Conservation (phyloP, 495 filamentous ascomycete genomes). For the Pseudoneurospora amorphoporcata region DNA sequence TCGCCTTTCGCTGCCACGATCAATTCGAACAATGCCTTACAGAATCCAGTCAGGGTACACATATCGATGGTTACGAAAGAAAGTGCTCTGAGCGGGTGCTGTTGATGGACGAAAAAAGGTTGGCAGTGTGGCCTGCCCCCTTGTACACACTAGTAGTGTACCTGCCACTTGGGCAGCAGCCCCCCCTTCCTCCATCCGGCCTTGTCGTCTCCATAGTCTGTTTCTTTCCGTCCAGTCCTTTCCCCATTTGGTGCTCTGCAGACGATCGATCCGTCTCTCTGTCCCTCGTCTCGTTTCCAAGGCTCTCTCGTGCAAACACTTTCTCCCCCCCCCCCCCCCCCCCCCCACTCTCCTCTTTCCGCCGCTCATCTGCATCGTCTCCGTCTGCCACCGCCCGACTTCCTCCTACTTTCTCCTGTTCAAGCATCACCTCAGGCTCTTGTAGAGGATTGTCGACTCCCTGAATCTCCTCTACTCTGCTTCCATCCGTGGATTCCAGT, state of each 20-base stretch:
- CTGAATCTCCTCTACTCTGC: background rate
- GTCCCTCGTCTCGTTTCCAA: background rate
- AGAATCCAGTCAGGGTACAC: background rate
- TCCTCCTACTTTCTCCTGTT: background rate
- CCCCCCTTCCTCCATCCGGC: background rate
- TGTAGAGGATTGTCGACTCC: background rate
- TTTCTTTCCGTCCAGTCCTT: slow-evolving; percentile 7
- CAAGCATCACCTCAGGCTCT: background rate
- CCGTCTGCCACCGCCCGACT: background rate
- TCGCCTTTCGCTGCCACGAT: background rate
- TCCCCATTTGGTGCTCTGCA: background rate
- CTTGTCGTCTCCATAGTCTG: slow-evolving; percentile 1
- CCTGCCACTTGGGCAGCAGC: slow-evolving; percentile 5
- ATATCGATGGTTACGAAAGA: background rate
- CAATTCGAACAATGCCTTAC: background rate
- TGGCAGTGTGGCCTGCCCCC: background rate
- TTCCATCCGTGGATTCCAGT: background rate
- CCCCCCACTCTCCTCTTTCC: background rate
- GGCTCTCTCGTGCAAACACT: slow-evolving; percentile 3
- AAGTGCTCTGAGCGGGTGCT: background rate
- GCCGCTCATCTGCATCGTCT: background rate
- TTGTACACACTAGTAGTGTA: slow-evolving; percentile 3
- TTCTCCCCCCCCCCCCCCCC: background rate
- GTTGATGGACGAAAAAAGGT: background rate
- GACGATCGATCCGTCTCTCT: background rate